phyloP scores from a whole-genome alignment of 2,329 filamentous ascomycete genomes.

The Pezicula radicicola region DNA sequence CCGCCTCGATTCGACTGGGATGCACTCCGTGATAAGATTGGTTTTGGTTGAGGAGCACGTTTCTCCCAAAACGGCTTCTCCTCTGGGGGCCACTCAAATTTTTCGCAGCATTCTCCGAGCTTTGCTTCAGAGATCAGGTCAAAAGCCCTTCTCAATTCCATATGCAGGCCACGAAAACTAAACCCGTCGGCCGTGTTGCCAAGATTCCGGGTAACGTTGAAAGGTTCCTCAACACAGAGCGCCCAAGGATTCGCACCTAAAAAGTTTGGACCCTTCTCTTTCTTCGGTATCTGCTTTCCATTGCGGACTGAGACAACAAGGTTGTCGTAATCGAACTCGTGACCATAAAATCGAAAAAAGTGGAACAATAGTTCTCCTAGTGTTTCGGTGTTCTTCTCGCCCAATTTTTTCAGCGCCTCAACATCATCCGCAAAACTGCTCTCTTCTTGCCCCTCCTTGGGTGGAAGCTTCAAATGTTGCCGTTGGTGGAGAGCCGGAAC shows the following conservation, averaged over 20 bases:
- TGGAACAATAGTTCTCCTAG: constrained; percentile 86
- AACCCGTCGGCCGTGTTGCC: constrained; percentile 96
- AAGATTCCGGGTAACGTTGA: constrained; percentile 84
- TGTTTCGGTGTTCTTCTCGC: constrained; percentile 75
- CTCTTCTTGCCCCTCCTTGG: constrained; percentile 60
- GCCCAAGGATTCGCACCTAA: constrained; percentile 65
- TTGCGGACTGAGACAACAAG: constrained; percentile 80
- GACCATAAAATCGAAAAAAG: constrained; percentile 92
- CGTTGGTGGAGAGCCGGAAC: constrained; percentile 81
- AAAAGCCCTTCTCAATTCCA: constrained; percentile 87
- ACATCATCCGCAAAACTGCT: constrained; percentile 88
- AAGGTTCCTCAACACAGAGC: constrained; percentile 94
- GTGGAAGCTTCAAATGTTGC: constrained; percentile 56
- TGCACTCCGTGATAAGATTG: constrained; percentile 51
- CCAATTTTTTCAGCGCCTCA: constrained; percentile 69
- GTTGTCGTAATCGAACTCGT: constrained; percentile 88
- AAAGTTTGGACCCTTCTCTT: constrained; percentile 85
- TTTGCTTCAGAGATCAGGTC: constrained; percentile 76
- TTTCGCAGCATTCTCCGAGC: constrained; percentile 79
- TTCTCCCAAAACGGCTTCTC: constrained; percentile 54
- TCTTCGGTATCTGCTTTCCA: constrained; percentile 74
- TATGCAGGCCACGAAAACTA: constrained; percentile 85
- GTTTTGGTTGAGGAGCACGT: constrained; percentile 50
- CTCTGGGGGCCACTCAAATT: constrained; percentile 86
- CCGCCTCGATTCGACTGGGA: constrained; percentile 47